phyloP scores from a whole-genome alignment of 176 grass and related monocot species.

The Rhipidocladum racemiflorum region DNA sequence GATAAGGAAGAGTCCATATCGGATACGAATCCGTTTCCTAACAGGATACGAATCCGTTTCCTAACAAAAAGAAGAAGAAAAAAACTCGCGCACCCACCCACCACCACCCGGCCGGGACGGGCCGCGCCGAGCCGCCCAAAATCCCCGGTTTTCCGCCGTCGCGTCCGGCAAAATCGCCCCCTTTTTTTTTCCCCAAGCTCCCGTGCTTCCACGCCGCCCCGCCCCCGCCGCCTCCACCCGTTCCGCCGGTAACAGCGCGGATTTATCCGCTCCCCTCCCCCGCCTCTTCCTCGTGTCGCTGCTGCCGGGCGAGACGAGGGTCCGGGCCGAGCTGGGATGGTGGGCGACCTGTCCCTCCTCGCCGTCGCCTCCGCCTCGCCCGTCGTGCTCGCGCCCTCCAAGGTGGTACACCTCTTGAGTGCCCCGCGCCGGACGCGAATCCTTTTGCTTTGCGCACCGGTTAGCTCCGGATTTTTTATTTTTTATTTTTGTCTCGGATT shows the following conservation, averaged over 20 bases:
- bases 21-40: too few species aligned
- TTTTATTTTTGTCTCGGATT: not conserved
- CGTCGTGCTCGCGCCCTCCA: conserved; percentile 33
- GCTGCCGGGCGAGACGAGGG: not conserved
- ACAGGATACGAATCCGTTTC: too few species aligned
- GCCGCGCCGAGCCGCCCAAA: not conserved
- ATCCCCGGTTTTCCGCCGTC: not conserved
- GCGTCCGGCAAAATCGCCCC: not conserved
- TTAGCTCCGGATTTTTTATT: not conserved
- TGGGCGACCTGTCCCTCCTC: conserved; percentile 47
- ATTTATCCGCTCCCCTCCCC: not conserved
- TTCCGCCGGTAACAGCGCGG: not conserved
- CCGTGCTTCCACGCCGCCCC: conserved; percentile 23
- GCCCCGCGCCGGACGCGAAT: not conserved
- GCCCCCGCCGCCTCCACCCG: conserved; percentile 11
- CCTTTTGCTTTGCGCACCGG: not conserved
- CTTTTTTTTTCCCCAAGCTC: not conserved
- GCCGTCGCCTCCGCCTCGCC: conserved; percentile 38
- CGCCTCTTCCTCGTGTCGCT: too few species aligned
- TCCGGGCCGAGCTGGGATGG: not conserved
- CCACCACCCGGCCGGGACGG: not conserved
- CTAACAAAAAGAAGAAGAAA: not conserved
- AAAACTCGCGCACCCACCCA: too few species aligned
- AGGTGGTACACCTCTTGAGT: not conserved
- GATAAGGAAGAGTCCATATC: too few species aligned